A percentile compares a stretch with the other conserved stretches of the same genome.
Conservation (phyloP, 2,329 filamentous ascomycete genomes). For the Exophiala aquamarina region DNA sequence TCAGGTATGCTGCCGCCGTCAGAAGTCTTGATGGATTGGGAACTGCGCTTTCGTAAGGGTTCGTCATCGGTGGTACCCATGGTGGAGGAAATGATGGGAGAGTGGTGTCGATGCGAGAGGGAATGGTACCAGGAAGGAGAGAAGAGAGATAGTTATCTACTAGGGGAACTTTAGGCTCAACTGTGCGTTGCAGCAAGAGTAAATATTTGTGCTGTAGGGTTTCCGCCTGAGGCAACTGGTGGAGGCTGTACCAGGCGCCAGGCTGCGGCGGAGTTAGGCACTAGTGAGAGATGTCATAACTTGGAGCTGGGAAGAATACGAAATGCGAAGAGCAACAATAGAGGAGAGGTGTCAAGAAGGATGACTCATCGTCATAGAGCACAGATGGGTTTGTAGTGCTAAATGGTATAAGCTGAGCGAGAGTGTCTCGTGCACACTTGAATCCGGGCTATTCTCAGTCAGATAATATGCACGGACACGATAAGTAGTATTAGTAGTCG, state of each 20-base stretch:
- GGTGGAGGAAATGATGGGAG: background rate
- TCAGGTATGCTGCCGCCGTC: background rate
- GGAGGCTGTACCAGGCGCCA: too few relatives aligned
- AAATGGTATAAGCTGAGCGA: background rate
- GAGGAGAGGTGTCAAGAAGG: background rate
- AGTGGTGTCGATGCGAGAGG: background rate
- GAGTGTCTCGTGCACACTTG: background rate
- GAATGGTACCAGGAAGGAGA: background rate
- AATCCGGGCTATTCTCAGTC: too few relatives aligned
- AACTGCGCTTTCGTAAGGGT: constrained; percentile 34
- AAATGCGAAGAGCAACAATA: background rate
- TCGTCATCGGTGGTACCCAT: constrained; percentile 31
- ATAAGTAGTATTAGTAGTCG: too few relatives aligned
- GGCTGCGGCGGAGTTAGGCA: too few relatives aligned
- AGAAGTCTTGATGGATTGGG: constrained; percentile 1
- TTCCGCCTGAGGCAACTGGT: too few relatives aligned
- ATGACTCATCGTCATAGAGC: background rate
- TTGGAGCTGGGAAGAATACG: background rate
- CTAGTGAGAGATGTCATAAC: too few relatives aligned
- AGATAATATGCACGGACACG: too few relatives aligned
- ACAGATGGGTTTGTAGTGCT: background rate
- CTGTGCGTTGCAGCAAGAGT: too few relatives aligned
- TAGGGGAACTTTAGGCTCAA: too few relatives aligned
- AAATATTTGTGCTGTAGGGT: too few relatives aligned
- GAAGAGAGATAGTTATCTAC: too few relatives aligned